Evolutionary conservation across 768 basidiomycete species (phyloP), one percentile per base, ranked within the genome.

Genomic region (Termitomyces sp.): DNA sequence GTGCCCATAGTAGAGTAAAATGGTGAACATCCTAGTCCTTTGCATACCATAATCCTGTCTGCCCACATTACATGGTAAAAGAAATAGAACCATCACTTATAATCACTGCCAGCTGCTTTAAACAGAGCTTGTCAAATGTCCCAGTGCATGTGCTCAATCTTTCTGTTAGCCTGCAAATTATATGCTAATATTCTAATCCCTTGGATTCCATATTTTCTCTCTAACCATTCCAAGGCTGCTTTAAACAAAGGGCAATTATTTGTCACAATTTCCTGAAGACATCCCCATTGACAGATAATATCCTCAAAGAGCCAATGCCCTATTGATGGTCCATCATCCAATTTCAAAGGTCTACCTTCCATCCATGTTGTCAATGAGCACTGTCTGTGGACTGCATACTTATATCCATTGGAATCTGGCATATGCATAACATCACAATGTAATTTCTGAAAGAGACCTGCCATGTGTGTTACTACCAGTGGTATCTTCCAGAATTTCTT

Each of bases 131-230:
- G 40, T 42, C 18, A n/a, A n/a, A 42, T 16, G 13, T 42, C 40
- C 40, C 40, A 42, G 5, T 42, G 40, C 4, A 16, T 16, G 6
- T 7, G 16, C 7, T 42, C 16, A 18, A 42, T 42, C 40, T n/a
- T 16, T 0, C 40, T 7, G 7, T 16, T 16, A 4, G 42, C 42
- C 20, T 20, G 18, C 1, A 7, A 44, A n/a, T 44, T 44, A 20
- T 82, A 83, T 0, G 73, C 66, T 0, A 73, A 77, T 4, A 82
- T 79, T 0, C 66, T 62, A 11, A 82, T 80, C 42, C 80, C 77
- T 0, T 60, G 52, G 13, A 82, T 78, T 2, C 74, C 59, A n/a
- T 75, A 75, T 11, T 64, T 62, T 15, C 64, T 57, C 7, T 61
- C 57, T 0, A 72, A 62, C 46, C 49, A 62, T 1, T 68, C 52